Evolutionary conservation across 2,329 filamentous ascomycete species (phyloP), one percentile per base, ranked within the genome.

Genomic region (Cordyceps fumosorosea): DNA sequence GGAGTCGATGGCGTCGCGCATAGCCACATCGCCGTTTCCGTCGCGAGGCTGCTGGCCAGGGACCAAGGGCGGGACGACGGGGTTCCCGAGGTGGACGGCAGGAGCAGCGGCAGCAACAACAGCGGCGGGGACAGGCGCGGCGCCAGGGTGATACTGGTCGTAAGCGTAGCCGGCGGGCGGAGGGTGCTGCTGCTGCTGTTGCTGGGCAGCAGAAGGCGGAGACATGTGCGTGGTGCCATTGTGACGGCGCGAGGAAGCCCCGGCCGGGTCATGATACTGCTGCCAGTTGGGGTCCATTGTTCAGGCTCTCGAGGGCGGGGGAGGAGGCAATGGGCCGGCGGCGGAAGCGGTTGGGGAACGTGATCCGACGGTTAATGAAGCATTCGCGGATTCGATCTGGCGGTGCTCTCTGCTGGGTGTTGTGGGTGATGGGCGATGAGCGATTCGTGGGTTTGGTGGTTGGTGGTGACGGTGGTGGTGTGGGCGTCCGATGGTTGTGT

Each of bases 1-100:
- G 54, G 90, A 86, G 75, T 96, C 93, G 67, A 83, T 82, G 64
- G 85, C 80, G 75, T 96, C 93, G 76, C 95, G 90, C 93, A 97
- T 97, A 65, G 88, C 80, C 63, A 91, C 82, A 76, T 93, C 89
- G 70, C 87, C 85, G 72, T 89, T 90, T 66, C 84, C 84, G 76
- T 91, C 88, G 78, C 88, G 87, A 70, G 82, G 74, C 69, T 86
- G 83, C 40, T n/a, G 40, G 18, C 24, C 62, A 37, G 53, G 45
- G 45, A 40, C 65, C 70, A 84, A 78, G 65, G 86, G 81, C 62
- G 87, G 87, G 45, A 81, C 79, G 64, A 80, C 79, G 70, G 86
- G 78, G 69, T 83, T 62, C n/a, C 54, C 60, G 48, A 58, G 60
- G 18, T 58, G 60, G 40, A 58, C 55, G 40, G 60, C 53, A 58